Conservation (phyloP, 352 stramenopile species). For the Globisporangium sylvaticum region DNA sequence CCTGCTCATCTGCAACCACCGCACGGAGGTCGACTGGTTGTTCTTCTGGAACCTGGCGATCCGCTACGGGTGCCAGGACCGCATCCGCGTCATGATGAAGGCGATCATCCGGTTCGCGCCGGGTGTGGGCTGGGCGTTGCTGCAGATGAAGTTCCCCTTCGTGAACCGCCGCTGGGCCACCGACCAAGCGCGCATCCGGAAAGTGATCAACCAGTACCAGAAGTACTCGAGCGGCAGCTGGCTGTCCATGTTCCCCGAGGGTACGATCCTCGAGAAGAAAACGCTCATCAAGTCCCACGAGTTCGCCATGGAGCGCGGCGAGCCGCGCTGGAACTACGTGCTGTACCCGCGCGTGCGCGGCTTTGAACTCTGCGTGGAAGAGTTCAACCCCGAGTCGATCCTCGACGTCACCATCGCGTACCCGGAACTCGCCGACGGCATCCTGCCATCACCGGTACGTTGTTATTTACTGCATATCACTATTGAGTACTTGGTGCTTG, state of each 20-base stretch:
- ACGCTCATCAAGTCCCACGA: slow-evolving; percentile 60
- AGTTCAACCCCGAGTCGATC: slow-evolving; percentile 63
- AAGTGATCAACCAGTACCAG: slow-evolving; percentile 53
- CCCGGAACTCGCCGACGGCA: slow-evolving; percentile 59
- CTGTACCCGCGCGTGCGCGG: slow-evolving; percentile 60
- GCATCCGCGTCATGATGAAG: slow-evolving; percentile 81
- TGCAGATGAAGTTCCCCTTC: slow-evolving; percentile 71
- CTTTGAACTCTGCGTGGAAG: slow-evolving; percentile 62
- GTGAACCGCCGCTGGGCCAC: slow-evolving; percentile 69
- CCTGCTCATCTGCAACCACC: slow-evolving; percentile 73
- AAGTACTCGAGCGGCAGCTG: slow-evolving; percentile 39
- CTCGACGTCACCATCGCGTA: slow-evolving; percentile 78
- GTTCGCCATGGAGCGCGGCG: slow-evolving; percentile 41
- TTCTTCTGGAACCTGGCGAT: slow-evolving; percentile 78
- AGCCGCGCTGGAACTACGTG: slow-evolving; percentile 60
- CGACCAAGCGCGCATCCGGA: slow-evolving; percentile 47
- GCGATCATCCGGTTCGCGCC: slow-evolving; percentile 55
- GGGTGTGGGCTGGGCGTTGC: slow-evolving; percentile 60
- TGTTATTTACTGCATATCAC: too few species aligned
- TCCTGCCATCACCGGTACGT: slow-evolving; percentile 63
- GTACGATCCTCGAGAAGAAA: slow-evolving; percentile 65
- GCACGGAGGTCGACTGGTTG: slow-evolving; percentile 80
- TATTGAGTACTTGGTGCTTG: too few species aligned
- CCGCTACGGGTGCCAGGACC: slow-evolving; percentile 60
- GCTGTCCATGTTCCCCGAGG: slow-evolving; percentile 80